Evolutionary conservation across 257 asterid genomes (phyloP), one percentile per base, ranked within the genome.

Genomic region (Petrea volubilis): DNA sequence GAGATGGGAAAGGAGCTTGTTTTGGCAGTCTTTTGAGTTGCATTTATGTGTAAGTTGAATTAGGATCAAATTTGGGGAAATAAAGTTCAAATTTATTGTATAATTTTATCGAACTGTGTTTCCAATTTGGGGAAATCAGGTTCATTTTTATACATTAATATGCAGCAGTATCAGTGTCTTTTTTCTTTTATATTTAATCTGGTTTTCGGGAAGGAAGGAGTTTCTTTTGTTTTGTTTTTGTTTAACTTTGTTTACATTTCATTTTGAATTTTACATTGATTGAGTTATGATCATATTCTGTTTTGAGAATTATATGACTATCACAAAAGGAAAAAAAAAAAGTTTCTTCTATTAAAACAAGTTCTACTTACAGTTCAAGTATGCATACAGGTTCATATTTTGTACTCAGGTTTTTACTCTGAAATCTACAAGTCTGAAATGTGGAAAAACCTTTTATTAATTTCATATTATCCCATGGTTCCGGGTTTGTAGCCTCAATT

Each of bases 51-150:
- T 33, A 12, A 56, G 44, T 65, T 69, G 67, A 49, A 60, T 28
- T 57, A 11, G 20, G 57, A 50, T 74, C 79, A 57, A 61, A 64
- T 67, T 70, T 76, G 55, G 68, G 71, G 76, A 69, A 72, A 60
- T 27, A 41, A 60, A 29, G 15, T 66, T 67, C 29, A 10, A 36
- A 20, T 61, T 68, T 44, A 17, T 46, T 12, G 28, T 59, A 46
- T 53, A 34, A 72, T 52, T 20, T 44, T 43, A 20, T 63, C 41
- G 8, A 23, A 77, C 36, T 14, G 28, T 52, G 52, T 74, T 63
- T 18, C 72, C 58, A 58, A 47, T 73, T 78, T 57, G 76, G 77
- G 68, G 61, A 62, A 36, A 55, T 60, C 63, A 46, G 20, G 13
- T 64, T 70, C 9, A 17, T 69, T 52, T 33, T 34, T 61, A 21